Base-by-base conservation (phyloP, 2,329 filamentous ascomycete genomes). In the Aspergillus amoenus region DNA sequence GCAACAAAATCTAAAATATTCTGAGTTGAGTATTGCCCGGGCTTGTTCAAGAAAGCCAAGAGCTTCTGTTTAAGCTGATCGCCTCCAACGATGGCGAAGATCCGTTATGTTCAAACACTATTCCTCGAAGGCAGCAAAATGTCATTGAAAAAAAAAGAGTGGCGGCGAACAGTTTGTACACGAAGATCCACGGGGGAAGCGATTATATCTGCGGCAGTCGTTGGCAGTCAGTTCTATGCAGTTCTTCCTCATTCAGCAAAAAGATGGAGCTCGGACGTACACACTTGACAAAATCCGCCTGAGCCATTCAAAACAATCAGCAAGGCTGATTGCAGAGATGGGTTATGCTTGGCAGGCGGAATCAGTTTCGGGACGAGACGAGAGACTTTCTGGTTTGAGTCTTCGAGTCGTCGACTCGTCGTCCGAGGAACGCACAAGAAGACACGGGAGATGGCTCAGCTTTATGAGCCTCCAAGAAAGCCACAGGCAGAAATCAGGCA, bases 341-440 rank as follows among this genome's bases (percentile, higher is more conserved):
- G 55, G 50, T 18, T 55, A 52, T 59, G 62, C 41, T 57, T 58
- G 52, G 55, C 57, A 52, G 61, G 61, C 61, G 56, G 60, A 63
- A 51, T 57, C 58, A 57, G 61, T 54, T 58, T 56, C 56, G 64
- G 62, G 60, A 65, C 59, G 61, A 60, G 56, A 62, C 61, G 61
- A 59, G 48, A 64, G 49, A 59, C 58, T 65, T 60, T 66, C 66
- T 64, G 62, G 53, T 57, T 61, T 64, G 64, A 60, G 63, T 67
- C 64, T 68, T 72, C 66, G 69, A 44, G 18, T 50, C 34, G 56
- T 59, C 64, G 64, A 58, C 62, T 66, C 64, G 70, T 71, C 67
- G 71, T 73, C 70, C 62, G 63, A 73, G 68, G 64, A 74, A 72
- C 69, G 66, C 60, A 65, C 55, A 66, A 58, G 58, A 61, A 61